phyloP scores from a whole-genome alignment of 371 early-diverging fungal genomes.

The Chytridium lagenaria region DNA sequence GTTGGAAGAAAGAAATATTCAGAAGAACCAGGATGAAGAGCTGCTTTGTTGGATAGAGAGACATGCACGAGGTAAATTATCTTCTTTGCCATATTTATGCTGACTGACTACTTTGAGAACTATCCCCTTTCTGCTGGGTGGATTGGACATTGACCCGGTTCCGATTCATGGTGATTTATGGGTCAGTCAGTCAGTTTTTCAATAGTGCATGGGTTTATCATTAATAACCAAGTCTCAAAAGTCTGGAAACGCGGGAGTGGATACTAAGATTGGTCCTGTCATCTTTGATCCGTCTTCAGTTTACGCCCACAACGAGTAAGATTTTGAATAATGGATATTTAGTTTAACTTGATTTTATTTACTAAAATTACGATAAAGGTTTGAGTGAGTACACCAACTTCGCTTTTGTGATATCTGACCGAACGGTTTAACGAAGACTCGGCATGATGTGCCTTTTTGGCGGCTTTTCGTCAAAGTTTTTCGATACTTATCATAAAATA shows the following conservation, averaged over 20 bases:
- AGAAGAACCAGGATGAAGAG: background rate
- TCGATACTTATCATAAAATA: background rate
- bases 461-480: constrained; percentile 1
- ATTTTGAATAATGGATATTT: background rate
- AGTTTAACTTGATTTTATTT: background rate
- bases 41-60: background rate
- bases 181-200: background rate
- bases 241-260: background rate
- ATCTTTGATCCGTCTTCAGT: background rate
- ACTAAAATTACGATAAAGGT: no score
- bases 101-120: background rate
- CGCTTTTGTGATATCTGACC: no score
- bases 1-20: background rate
- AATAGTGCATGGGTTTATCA: background rate
- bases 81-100: background rate
- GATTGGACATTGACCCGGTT: background rate
- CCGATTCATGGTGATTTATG: background rate
- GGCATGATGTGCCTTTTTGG: background rate
- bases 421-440: no score
- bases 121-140: background rate
- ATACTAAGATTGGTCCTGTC: background rate
- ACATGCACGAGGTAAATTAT: background rate
- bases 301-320: background rate
- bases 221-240: background rate
- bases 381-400: no score